Evolutionary conservation across 352 stramenopile species (phyloP), one percentile per base, ranked within the genome.

Genomic region (Globisporangium cylindrosporum): DNA sequence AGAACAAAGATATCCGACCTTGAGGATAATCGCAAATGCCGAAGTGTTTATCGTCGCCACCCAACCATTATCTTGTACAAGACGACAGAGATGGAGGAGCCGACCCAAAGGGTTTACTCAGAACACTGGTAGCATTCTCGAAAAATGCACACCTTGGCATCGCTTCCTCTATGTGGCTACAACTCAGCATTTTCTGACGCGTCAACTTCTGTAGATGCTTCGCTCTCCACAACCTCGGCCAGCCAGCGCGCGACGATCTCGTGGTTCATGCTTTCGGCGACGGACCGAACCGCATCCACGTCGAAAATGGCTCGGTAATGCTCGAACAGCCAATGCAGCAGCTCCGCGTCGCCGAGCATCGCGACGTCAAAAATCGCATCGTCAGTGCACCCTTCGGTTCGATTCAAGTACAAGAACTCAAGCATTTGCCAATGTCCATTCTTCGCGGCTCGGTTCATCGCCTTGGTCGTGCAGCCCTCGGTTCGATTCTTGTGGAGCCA

Each of bases 271-370:
- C 36, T 43, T 34, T 48, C 29, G 12, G 32, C 56, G 29, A 29
- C 20, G 3, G 27, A 29, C 14, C 36, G 27, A 8, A 62, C 20
- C 3, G 32, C 56, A 48, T 62, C 56, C 29, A 62, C 20, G 29
- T 62, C 56, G 20, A 38, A 62, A 2, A 46, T 34, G 18, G 22
- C 56, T 62, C 32, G 20, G 56, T 62, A 62, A 24, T 51, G 56
- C 27, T 62, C 56, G n/a, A 49, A 62, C 14, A 62, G 56, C 56
- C 56, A 62, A 22, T 48, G 56, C 20, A 62, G 56, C 15, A 25
- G 32, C 18, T 60, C 55, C 8, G 34, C 58, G 22, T 29, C 27
- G 1, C 58, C 58, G 10, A 27, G 20, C 59, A 64, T 38, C 3
- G 59, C 22, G 18, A 18, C 36, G 12, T 55, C 6, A 15, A 32